Evolutionary conservation across 805 yeast species (phyloP).

Genomic region (Ogataea neopini): DNA sequence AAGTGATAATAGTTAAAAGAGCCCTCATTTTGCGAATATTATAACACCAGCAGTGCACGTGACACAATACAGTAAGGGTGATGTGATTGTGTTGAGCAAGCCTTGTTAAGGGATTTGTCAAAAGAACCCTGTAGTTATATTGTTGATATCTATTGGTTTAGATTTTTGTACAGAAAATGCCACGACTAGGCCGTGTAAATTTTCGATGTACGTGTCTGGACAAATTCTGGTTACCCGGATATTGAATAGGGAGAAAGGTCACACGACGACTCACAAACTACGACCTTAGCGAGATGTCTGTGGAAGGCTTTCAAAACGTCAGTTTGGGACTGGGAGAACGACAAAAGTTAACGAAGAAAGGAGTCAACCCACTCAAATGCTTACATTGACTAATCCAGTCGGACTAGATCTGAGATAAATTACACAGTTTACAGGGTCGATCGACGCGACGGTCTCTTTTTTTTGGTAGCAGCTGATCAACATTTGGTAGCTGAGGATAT

Average conservation of each 20-base stretch:
- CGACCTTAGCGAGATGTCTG: too few species aligned
- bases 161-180: slow-evolving; percentile 5
- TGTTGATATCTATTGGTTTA: not conserved
- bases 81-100: not conserved
- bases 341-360: too few species aligned
- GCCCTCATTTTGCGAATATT: slow-evolving; percentile 1
- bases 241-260: not conserved
- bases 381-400: too few species aligned
- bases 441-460: too few species aligned
- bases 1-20: slow-evolving; percentile 6
- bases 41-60: not conserved
- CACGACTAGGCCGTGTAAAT: not conserved
- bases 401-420: too few species aligned
- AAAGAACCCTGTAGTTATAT: not conserved
- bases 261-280: too few species aligned
- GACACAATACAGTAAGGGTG: not conserved
- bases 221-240: slow-evolving; percentile 3
- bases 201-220: slow-evolving; percentile 3
- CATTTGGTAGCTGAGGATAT: too few species aligned
- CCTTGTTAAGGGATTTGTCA: not conserved
- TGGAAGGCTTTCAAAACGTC: too few species aligned
- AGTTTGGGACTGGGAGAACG: too few species aligned
- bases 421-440: too few species aligned
- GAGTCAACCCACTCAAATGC: too few species aligned
- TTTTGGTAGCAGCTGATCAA: too few species aligned